Evolutionary conservation across 495 filamentous ascomycete genomes (phyloP), one percentile per base, ranked within the genome.

Genomic region (Apiosordaria backusii): DNA sequence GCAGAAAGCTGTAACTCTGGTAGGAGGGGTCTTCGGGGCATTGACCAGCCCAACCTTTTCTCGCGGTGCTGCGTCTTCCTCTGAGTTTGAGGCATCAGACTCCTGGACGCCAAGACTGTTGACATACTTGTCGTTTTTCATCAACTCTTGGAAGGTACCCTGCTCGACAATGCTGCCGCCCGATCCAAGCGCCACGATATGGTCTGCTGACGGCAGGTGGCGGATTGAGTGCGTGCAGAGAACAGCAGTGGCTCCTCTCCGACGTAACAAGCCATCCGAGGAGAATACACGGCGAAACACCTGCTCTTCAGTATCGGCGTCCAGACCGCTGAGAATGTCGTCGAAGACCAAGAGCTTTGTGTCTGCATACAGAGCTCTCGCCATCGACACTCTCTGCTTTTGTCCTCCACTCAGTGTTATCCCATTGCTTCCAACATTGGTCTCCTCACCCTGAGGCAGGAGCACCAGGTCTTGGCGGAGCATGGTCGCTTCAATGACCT

Each of bases 371-470:
- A 80, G n/a, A 1, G 78, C 77, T 62, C 78, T 67, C 4, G 72
- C 68, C 18, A 73, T 66, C 1, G 71, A 67, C 57, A 91, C 80
- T 3, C 88, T 79, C 68, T 91, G 88, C 66, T 84, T 86, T 67
- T 91, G 89, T 0, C 89, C 89, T 10, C 88, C 88, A 67, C 84
- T 87, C 9, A 92, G 78, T 3, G 81, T 80, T 63, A 88, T 81
- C 0, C 88, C 89, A 63, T 86, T 86, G 75, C 83, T 87, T 9
- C 88, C 89, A 65, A 89, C 81, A 2, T 81, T 71, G 3, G 87
- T 90, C 35, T 80, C 70, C 70, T 91, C 87, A 0, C 72, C 68
- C 15, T 67, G 58, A 4, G 70, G 70, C 3, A 74, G 50, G 1
- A 72, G n/a, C 4, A 68, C 73, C 54, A 90, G 73, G 71, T 90